These are phyloP conservation scores for Clarireedia hainanense DNA, from an alignment of 2,329 filamentous ascomycete genomes.

Conservation along the genomic window DNA sequence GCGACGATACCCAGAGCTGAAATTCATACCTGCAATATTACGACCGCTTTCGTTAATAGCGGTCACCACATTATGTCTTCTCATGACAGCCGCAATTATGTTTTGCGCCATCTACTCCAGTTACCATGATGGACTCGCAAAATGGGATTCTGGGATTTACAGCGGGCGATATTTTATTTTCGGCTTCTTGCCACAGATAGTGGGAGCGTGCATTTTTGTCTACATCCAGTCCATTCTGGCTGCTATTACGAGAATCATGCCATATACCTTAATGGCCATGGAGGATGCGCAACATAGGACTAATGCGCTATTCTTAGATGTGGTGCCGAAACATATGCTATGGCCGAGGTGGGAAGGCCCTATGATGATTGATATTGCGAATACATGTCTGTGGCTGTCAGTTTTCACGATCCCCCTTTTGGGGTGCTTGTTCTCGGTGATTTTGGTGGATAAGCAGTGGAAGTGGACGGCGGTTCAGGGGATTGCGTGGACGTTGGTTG, in stretches of 20 bases:
- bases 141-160: conserved; percentile 59
- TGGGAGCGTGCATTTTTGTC: conserved; percentile 63
- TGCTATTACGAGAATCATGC: conserved; percentile 67
- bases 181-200: conserved; percentile 71
- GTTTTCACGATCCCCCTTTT: conserved; percentile 77
- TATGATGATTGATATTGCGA: conserved; percentile 56
- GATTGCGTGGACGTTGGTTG: conserved; percentile 70
- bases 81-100: conserved; percentile 66
- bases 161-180: conserved; percentile 77
- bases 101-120: conserved; percentile 65
- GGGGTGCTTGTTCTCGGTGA: conserved; percentile 64
- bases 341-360: conserved; percentile 63
- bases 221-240: conserved; percentile 70
- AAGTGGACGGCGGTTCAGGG: conserved; percentile 73
- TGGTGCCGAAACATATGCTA: conserved; percentile 56
- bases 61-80: conserved; percentile 52
- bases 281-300: conserved; percentile 50
- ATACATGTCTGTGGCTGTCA: conserved; percentile 66
- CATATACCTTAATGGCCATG: conserved; percentile 70
- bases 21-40: conserved; percentile 65
- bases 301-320: conserved; percentile 56
- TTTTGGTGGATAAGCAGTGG: conserved; percentile 54
- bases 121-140: conserved; percentile 54
- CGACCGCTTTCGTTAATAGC: conserved; percentile 55
- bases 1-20: conserved; percentile 45